Conservation (phyloP, 1,139 yeast genomes). For the Candida glucosophila region DNA sequence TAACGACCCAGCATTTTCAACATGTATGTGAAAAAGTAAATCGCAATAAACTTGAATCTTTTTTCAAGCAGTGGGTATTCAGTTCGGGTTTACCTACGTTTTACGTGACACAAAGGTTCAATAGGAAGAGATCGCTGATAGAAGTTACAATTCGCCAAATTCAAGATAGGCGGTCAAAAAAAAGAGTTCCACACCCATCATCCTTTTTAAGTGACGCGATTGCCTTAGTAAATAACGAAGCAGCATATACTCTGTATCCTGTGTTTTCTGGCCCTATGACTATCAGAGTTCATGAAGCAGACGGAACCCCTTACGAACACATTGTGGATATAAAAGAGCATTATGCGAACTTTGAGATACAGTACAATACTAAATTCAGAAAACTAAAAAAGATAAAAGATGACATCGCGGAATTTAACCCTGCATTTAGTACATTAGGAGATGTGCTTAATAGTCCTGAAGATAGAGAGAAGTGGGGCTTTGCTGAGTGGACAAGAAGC, state of each 20-base stretch:
- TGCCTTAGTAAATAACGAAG: conserved; percentile 31
- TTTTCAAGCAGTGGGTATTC: conserved; percentile 90
- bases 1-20: conserved; percentile 80
- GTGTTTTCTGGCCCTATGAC: conserved; percentile 93
- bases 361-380: conserved; percentile 85
- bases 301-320: conserved; percentile 98
- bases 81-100: conserved; percentile 87
- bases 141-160: conserved; percentile 93
- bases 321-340: conserved; percentile 86
- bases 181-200: conserved; percentile 22
- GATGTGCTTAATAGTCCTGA: conserved; percentile 56
- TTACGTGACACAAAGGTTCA: conserved; percentile 82
- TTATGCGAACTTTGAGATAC: conserved; percentile 82
- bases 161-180: conserved; percentile 53
- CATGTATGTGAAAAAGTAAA: conserved; percentile 91
- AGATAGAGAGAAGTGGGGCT: conserved; percentile 65
- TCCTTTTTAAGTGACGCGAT: conserved; percentile 42
- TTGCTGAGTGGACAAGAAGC: conserved; percentile 64
- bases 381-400: conserved; percentile 51
- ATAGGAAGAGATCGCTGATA: conserved; percentile 85
- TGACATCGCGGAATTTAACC: conserved; percentile 31
- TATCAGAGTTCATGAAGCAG: conserved; percentile 93
- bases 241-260: conserved; percentile 30
- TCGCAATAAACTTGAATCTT: conserved; percentile 71
- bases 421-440: conserved; percentile 57